Evolutionary conservation across 208 protist genomes (phyloP), one percentile per base, ranked within the genome.

Genomic region (Strigomonas culicis): DNA sequence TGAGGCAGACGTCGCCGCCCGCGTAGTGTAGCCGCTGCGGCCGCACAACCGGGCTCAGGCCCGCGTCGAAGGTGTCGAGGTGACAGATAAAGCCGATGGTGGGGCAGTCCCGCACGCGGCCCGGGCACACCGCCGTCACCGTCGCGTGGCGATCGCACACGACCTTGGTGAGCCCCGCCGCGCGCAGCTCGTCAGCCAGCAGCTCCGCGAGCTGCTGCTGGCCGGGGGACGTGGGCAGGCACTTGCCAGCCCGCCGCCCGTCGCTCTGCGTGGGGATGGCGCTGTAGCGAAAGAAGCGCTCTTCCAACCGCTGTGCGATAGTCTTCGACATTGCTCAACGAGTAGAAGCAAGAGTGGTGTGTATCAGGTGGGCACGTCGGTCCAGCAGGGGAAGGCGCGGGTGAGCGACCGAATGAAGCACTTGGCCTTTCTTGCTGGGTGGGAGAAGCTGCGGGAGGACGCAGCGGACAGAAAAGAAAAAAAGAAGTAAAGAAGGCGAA

Each of bases 21-120:
- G 51, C 70, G 74, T 90, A 95, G 55, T 53, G 71, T 8, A 95
- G 30, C 61, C 77, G 79, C 63, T 92, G 84, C 28, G 88, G 81
- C 66, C 83, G 70, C 47, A 92, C 84, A 15, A 86, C 70, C 0
- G 84, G 82, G 65, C 77, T 86, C 11, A 92, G 70, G 28, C 84
- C 85, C 39, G 80, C 72, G 61, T 90, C 84, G n/a, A 86, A 82
- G 4, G 88, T 95, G 75, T 95, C 88, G 11, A 95, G 75, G 36
- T 95, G 88, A 56, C 77, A 84, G 59, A 92, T 92, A 52, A 95
- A 95, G 19, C 88, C 88, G 52, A 95, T 81, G 22, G 76, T 77
- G 27, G 86, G 83, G 21, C 76, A 81, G n/a, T 78, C 72, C 43
- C 66, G 53, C 34, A 69, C 69, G 43, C 74, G 84, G n/a, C 85